Percentiles rank a stretch among this genome's conserved stretches.
phyloP scores from a whole-genome alignment of 768 basidiomycete genomes.

The Auriscalpium orientale region DNA sequence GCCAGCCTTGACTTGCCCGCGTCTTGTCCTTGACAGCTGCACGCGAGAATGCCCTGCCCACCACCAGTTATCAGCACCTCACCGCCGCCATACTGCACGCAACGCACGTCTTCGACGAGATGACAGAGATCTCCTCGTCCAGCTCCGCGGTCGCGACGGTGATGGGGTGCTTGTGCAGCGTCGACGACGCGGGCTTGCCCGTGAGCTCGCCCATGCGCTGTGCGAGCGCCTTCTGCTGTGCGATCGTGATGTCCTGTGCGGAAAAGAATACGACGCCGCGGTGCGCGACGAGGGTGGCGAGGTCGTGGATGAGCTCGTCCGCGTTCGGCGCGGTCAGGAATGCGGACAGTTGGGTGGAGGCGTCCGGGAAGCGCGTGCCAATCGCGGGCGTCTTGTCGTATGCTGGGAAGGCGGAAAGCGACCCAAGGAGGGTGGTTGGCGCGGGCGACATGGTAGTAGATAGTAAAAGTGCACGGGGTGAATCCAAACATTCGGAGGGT shows the following conservation, averaged over 20 bases:
- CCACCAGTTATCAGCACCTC: background rate
- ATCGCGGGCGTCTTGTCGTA: constrained; percentile 45
- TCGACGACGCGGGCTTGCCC: constrained; percentile 40
- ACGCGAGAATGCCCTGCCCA: constrained; percentile 31
- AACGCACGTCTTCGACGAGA: constrained; percentile 35
- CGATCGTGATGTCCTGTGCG: constrained; percentile 40
- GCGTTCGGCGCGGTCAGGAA: constrained; percentile 38
- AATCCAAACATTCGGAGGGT: too few species aligned
- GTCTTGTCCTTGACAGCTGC: constrained; percentile 24
- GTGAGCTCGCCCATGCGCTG: constrained; percentile 40
- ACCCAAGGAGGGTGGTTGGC: constrained; percentile 25
- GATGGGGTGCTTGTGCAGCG: constrained; percentile 50
- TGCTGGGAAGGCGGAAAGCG: constrained; percentile 28
- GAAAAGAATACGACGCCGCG: constrained; percentile 64
- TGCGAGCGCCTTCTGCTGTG: constrained; percentile 44
- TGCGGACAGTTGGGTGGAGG: constrained; percentile 37
- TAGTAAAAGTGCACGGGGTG: background rate
- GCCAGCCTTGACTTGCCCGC: constrained; percentile 42
- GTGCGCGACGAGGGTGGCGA: constrained; percentile 44
- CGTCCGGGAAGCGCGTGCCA: constrained; percentile 44
- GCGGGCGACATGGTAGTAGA: constrained; percentile 22
- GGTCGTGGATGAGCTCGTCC: constrained; percentile 45
- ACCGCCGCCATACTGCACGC: background rate
- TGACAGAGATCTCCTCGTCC: constrained; percentile 46
- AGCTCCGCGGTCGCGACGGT: constrained; percentile 42